Evolutionary conservation across 805 yeast species (phyloP).

Genomic region (Kazachstania africana): DNA sequence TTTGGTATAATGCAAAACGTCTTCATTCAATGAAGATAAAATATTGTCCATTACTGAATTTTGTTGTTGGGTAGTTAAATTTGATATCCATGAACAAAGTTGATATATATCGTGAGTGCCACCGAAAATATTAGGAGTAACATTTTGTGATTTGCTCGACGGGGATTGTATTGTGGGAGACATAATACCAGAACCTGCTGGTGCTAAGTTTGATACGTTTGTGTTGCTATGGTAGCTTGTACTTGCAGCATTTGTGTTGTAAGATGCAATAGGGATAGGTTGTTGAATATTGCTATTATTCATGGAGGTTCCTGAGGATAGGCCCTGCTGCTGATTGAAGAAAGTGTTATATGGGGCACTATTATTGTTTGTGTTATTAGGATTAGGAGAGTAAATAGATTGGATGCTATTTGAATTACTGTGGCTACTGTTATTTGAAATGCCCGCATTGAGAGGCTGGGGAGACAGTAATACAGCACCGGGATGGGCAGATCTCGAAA

Average conservation of each 20-base stretch:
- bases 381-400: background rate
- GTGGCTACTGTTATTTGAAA: background rate
- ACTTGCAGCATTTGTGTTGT: background rate
- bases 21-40: slow-evolving; percentile 39
- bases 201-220: too few relatives aligned
- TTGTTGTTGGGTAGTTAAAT: slow-evolving; percentile 40
- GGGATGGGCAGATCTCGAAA: slow-evolving; percentile 28
- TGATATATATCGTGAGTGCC: slow-evolving; percentile 41
- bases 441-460: background rate
- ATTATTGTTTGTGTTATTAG: background rate
- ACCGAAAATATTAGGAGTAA: slow-evolving; percentile 8
- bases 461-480: slow-evolving; percentile 32
- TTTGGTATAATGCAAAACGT: slow-evolving; percentile 38
- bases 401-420: background rate
- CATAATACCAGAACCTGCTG: slow-evolving; percentile 22
- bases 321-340: too few relatives aligned
- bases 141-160: too few relatives aligned
- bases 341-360: too few relatives aligned
- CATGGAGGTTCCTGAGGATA: too few relatives aligned
- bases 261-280: slow-evolving; percentile 5
- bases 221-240: background rate
- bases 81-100: slow-evolving; percentile 39
- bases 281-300: background rate
- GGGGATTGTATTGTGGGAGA: slow-evolving; percentile 17
- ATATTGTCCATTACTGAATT: slow-evolving; percentile 43